Evolutionary conservation across 2,329 filamentous ascomycete species (phyloP).

Genomic region (Knoxdaviesia capensis): DNA sequence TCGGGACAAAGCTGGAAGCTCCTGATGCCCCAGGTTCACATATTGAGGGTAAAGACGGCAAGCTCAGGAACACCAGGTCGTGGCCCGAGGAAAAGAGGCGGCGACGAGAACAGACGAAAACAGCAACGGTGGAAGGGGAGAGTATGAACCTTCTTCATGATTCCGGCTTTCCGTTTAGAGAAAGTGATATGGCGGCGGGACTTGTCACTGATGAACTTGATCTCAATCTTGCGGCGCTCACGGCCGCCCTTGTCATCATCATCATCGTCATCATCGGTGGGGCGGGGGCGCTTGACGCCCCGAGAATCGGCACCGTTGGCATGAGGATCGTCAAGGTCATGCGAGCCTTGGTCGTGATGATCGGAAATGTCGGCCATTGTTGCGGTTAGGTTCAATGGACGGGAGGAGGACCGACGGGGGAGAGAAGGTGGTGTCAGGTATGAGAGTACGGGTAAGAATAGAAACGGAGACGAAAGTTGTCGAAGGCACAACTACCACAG

Average conservation of each 20-base stretch:
- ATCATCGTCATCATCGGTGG: constrained; percentile 85
- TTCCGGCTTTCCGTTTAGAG: constrained; percentile 97
- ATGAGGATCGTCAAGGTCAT: constrained; percentile 53
- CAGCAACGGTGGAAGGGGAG: background rate
- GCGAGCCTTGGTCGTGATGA: constrained; percentile 57
- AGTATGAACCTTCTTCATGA: constrained; percentile 93
- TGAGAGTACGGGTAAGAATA: too few relatives aligned
- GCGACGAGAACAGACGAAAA: background rate
- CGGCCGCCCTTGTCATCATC: constrained; percentile 95
- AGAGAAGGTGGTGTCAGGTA: too few relatives aligned
- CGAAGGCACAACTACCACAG: too few relatives aligned
- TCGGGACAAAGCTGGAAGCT: too few relatives aligned
- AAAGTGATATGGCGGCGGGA: constrained; percentile 98
- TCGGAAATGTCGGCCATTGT: constrained; percentile 64
- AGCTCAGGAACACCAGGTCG: too few relatives aligned
- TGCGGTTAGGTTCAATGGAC: constrained; percentile 3
- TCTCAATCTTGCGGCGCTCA: constrained; percentile 98
- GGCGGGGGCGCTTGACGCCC: constrained; percentile 75
- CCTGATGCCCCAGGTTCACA: too few relatives aligned
- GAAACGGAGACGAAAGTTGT: too few relatives aligned
- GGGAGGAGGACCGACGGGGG: too few relatives aligned
- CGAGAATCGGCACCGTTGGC: constrained; percentile 46
- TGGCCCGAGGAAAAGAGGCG: background rate
- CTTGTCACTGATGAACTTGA: constrained; percentile 99
- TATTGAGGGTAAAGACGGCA: background rate